phyloP scores from a whole-genome alignment of 768 basidiomycete genomes.

The Coprinellus micaceus region DNA sequence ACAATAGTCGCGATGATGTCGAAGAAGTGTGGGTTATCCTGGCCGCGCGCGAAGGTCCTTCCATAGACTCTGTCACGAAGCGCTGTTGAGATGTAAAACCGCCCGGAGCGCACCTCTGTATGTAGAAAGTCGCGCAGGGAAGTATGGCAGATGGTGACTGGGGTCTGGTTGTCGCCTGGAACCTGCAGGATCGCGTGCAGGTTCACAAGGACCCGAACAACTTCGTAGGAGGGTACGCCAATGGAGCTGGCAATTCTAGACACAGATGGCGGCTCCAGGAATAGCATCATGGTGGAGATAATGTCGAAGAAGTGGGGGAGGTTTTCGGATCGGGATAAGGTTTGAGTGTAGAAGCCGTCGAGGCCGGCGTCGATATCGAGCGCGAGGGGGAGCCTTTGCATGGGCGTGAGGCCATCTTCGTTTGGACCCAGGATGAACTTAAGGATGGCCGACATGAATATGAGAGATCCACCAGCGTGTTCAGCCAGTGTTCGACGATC shows the following conservation, averaged over 20 bases:
- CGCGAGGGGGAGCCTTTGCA: not conserved
- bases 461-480: not conserved
- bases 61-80: too few relatives aligned
- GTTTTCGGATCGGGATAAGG: not conserved
- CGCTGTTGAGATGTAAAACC: not conserved
- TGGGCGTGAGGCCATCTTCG: not conserved
- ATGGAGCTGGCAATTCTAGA: not conserved
- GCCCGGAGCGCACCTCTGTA: not conserved
- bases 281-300: not conserved
- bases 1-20: not conserved
- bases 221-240: not conserved
- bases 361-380: not conserved
- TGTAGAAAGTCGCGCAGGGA: slow-evolving; percentile 1
- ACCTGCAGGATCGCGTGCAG: slow-evolving; percentile 1
- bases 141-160: not conserved
- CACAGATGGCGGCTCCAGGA: not conserved
- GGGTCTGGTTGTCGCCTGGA: not conserved
- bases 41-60: too few relatives aligned
- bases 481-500: not conserved
- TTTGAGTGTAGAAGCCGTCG: slow-evolving; percentile 2
- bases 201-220: not conserved
- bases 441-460: not conserved
- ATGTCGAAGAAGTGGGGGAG: not conserved
- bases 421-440: not conserved
- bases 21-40: not conserved